phyloP scores from a whole-genome alignment of 2,329 filamentous ascomycete genomes.

The Gliomastix tumulicola region DNA sequence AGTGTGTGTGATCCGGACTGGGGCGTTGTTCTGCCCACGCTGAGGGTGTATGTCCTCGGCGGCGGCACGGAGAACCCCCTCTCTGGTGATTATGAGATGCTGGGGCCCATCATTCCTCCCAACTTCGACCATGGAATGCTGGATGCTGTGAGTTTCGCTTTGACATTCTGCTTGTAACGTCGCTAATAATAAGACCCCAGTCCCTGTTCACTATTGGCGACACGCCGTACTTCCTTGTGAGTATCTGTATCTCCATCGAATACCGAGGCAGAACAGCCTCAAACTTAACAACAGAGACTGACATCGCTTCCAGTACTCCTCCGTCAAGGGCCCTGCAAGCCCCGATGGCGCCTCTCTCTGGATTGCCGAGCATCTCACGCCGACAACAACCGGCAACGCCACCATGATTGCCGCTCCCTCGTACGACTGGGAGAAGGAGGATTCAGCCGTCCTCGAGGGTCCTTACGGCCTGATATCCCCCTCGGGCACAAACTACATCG shows the following conservation, averaged over 20 bases:
- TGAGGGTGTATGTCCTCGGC: slow-evolving; percentile 6
- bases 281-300: background rate
- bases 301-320: slow-evolving; percentile 6
- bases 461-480: slow-evolving; percentile 7
- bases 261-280: background rate
- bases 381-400: slow-evolving; percentile 5
- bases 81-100: slow-evolving; percentile 3
- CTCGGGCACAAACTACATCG: slow-evolving; percentile 7
- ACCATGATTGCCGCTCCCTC: slow-evolving; percentile 10
- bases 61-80: slow-evolving; percentile 7
- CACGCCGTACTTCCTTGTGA: slow-evolving; percentile 3
- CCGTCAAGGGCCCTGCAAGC: slow-evolving; percentile 6
- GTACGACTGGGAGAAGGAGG: slow-evolving; percentile 8
- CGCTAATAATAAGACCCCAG: too few species aligned
- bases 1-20: slow-evolving; percentile 7
- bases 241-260: too few species aligned
- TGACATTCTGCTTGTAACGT: too few species aligned
- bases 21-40: slow-evolving; percentile 9
- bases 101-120: slow-evolving; percentile 7
- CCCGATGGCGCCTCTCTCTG: slow-evolving; percentile 11
- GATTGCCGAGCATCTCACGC: slow-evolving; percentile 8
- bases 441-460: slow-evolving; percentile 9
- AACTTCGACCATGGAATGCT: slow-evolving; percentile 10
- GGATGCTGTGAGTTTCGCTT: slow-evolving; percentile 3
- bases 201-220: slow-evolving; percentile 2